These are phyloP conservation scores for Kodamaea plutei DNA, from an alignment of 1,139 yeast species.

Conservation along the genomic window DNA sequence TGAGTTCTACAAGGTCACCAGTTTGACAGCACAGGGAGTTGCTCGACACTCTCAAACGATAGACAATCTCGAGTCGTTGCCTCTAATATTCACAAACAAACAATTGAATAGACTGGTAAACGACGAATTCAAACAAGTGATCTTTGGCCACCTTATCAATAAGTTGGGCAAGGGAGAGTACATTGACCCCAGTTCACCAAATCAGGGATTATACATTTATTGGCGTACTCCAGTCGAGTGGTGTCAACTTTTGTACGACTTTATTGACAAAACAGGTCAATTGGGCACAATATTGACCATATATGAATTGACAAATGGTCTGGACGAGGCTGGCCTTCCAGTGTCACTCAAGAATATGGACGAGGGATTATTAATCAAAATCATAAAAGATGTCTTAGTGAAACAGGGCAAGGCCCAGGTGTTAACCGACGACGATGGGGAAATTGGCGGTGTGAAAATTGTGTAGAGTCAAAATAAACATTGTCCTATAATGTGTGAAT, in stretches of 20 bases:
- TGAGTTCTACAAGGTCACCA: constrained; percentile 46
- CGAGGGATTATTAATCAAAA: constrained; percentile 48
- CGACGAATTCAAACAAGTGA: constrained; percentile 49
- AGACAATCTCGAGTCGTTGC: constrained; percentile 19
- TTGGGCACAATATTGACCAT: constrained; percentile 73
- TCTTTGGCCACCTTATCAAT: constrained; percentile 56
- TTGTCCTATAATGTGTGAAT: too few relatives aligned
- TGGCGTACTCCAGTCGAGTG: constrained; percentile 77
- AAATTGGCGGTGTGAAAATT: constrained; percentile 69
- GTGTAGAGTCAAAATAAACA: constrained; percentile 20
- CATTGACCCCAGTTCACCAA: constrained; percentile 39
- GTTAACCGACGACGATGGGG: constrained; percentile 52
- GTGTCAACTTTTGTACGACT: constrained; percentile 51
- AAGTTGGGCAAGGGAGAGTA: constrained; percentile 51
- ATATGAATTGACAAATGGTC: constrained; percentile 66
- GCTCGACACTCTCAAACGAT: constrained; percentile 26
- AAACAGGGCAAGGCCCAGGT: constrained; percentile 67
- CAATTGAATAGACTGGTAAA: constrained; percentile 51
- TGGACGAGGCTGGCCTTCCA: constrained; percentile 53
- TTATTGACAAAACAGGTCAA: constrained; percentile 71
- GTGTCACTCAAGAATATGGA: constrained; percentile 65
- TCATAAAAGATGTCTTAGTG: constrained; percentile 53
- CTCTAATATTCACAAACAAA: constrained; percentile 46
- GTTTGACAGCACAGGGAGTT: constrained; percentile 30
- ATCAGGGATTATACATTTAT: constrained; percentile 49